These are phyloP conservation scores for Lentinula edodes DNA, from an alignment of 768 basidiomycete species.

Conservation along the genomic window DNA sequence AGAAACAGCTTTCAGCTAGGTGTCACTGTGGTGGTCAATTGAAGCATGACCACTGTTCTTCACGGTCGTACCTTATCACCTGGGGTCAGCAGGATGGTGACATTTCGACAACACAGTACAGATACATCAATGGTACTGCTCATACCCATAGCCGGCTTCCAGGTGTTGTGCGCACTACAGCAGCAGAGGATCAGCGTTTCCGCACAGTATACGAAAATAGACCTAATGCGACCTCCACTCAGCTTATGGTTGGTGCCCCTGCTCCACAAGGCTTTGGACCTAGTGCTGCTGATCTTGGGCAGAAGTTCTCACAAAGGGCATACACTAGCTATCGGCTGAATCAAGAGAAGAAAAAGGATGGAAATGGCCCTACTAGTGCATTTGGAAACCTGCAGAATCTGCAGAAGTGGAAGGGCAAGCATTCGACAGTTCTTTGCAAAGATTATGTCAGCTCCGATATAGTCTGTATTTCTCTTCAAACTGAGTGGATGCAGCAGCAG, in stretches of 20 bases:
- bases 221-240: not conserved
- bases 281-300: not conserved
- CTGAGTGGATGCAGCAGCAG: not conserved
- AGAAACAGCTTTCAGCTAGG: no score
- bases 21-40: no score
- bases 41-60: no score
- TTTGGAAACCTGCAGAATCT: not conserved
- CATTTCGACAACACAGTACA: not conserved
- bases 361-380: not conserved
- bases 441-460: not conserved
- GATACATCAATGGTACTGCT: not conserved
- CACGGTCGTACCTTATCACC: no score
- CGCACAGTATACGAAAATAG: not conserved
- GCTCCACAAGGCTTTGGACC: not conserved
- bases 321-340: not conserved
- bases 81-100: not conserved
- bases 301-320: not conserved
- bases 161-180: not conserved
- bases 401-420: not conserved
- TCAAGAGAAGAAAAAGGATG: not conserved
- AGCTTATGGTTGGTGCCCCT: not conserved
- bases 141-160: not conserved
- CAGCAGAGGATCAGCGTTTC: not conserved
- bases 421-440: not conserved
- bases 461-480: not conserved